These are phyloP conservation scores for Acrodontium crateriforme DNA, from an alignment of 2,329 filamentous ascomycete genomes.

Conservation along the genomic window DNA sequence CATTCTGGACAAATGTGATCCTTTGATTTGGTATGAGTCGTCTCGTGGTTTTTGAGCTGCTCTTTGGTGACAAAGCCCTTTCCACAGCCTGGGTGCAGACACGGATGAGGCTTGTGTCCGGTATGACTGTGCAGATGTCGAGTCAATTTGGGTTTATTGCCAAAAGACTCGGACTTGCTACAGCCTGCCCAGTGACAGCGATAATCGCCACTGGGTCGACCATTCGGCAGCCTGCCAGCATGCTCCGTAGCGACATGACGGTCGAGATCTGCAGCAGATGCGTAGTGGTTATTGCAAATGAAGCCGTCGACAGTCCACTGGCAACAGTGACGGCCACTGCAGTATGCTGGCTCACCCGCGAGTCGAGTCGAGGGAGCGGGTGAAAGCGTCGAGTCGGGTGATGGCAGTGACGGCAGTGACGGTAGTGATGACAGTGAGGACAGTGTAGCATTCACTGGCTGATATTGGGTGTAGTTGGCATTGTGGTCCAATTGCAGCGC, in stretches of 20 bases:
- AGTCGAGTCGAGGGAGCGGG: slow-evolving; percentile 7
- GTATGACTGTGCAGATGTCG: slow-evolving; percentile 53
- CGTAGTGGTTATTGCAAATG: slow-evolving; percentile 10
- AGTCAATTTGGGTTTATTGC: slow-evolving; percentile 49
- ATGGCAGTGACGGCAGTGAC: slow-evolving; percentile 6
- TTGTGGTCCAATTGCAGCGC: too few relatives aligned
- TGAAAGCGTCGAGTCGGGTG: slow-evolving; percentile 5
- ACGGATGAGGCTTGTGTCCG: slow-evolving; percentile 34
- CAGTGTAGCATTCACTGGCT: too few relatives aligned
- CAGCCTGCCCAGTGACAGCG: slow-evolving; percentile 40
- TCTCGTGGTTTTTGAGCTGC: slow-evolving; percentile 52
- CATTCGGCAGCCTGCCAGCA: slow-evolving; percentile 3
- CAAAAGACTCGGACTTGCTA: slow-evolving; percentile 39
- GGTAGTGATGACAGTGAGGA: too few relatives aligned
- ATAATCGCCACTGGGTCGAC: slow-evolving; percentile 10
- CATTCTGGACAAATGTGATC: slow-evolving; percentile 42
- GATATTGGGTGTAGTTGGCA: too few relatives aligned
- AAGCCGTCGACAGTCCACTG: slow-evolving; percentile 13
- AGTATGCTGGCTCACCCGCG: slow-evolving; percentile 13
- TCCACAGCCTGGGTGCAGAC: slow-evolving; percentile 41
- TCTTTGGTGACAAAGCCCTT: slow-evolving; percentile 52
- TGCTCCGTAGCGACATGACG: slow-evolving; percentile 6
- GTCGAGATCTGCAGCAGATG: slow-evolving; percentile 8
- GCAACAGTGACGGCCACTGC: slow-evolving; percentile 16
- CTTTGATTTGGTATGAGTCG: slow-evolving; percentile 52